Conservation (phyloP, 306 rosid genomes). For the Lathyrus oleraceus region DNA sequence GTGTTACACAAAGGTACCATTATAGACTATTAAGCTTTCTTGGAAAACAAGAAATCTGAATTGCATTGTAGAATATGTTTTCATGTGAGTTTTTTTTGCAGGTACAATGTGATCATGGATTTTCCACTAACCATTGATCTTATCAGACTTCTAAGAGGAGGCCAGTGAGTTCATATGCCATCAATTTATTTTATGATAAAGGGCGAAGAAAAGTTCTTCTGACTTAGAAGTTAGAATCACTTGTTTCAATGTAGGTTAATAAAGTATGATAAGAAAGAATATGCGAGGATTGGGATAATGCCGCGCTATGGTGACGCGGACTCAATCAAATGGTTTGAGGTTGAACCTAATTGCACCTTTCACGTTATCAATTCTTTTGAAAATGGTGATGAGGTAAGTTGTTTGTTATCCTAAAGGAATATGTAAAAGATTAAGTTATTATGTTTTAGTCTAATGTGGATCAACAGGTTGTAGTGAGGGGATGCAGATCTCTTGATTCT, state of each 20-base stretch:
- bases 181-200: background rate
- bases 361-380: constrained; percentile 72
- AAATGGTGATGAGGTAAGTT: constrained; percentile 54
- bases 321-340: constrained; percentile 68
- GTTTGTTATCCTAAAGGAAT: constrained; percentile 4
- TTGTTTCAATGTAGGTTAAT: constrained; percentile 43
- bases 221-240: background rate
- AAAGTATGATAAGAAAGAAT: constrained; percentile 49
- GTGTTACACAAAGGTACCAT: constrained; percentile 63
- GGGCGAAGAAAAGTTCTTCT: background rate
- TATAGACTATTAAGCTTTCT: background rate
- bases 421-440: background rate
- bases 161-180: constrained; percentile 54
- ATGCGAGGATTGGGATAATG: constrained; percentile 75
- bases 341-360: constrained; percentile 64
- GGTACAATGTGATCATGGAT: constrained; percentile 76
- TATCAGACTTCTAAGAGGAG: constrained; percentile 54
- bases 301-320: constrained; percentile 65
- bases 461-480: constrained; percentile 71
- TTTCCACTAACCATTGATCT: constrained; percentile 62
- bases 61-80: background rate
- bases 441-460: too few relatives aligned
- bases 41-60: too few relatives aligned
- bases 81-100: constrained; percentile 23
- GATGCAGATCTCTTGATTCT: constrained; percentile 68